Base-by-base conservation (phyloP, 805 yeast species). In the Torulaspora quercuum region DNA sequence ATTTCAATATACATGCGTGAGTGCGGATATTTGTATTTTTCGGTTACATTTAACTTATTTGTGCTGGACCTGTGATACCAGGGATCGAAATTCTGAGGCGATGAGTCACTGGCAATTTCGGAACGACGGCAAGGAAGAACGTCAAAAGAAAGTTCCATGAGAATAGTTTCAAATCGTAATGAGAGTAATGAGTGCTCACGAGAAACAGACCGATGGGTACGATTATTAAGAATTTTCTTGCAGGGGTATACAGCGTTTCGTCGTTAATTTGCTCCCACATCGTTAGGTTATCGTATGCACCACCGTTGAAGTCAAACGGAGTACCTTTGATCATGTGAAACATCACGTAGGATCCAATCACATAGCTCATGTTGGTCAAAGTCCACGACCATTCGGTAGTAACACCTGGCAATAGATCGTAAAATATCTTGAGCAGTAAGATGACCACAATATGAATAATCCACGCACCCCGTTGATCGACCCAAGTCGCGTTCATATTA, bases 221-320 rank as follows among this genome's bases (percentile, higher is more conserved):
- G 33, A 85, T 79, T 67, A 90, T 75, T 48, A 90, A 69, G 57
- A 88, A 90, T 64, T 90, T 90, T 69, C 92, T 89, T 24, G 95
- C 80, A 8, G 98, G 98, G 0, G 98, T 92, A 61, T 89, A 90
- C 62, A 88, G 95, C 57, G 88, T 97, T 41, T 97, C 98, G 53
- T 89, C 80, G 61, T 85, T 94, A 24, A 69, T 81, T 64, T 90
- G 98, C 64, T 90, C 98, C 98, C 98, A 90, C 97, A 90, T 87
- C 14, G 96, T 92, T 49, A 90, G 71, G 55, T 86, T 81, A 59
- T 90, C 98, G 63, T 83, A 92, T 0, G 97, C 97, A 27, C 98
- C 98, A 25, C 84, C 81, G 57, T 89, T 92, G 68, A 90, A 89
- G 52, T 92, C 98, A 58, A 90, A 92, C 0, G 98, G 98, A 2